Evolutionary conservation across 2,329 filamentous ascomycete species (phyloP).

Genomic region (Fusarium azukiicola): DNA sequence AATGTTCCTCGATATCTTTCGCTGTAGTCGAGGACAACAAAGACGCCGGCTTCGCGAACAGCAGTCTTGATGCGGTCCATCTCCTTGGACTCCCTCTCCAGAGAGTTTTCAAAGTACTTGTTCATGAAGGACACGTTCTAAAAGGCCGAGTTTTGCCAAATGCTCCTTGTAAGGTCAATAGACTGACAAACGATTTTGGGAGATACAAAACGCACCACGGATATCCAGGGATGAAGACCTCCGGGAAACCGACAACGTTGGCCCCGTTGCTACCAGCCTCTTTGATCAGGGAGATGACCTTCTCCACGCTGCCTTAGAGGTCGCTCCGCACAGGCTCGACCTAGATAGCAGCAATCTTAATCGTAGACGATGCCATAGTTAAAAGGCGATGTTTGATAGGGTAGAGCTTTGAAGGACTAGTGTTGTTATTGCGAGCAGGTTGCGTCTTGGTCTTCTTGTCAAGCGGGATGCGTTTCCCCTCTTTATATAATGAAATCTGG

Average conservation of each 20-base stretch:
- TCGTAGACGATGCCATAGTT: conserved; percentile 28
- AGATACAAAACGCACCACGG: conserved; percentile 63
- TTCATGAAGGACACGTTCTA: conserved; percentile 65
- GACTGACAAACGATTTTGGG: background rate
- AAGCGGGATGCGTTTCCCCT: background rate
- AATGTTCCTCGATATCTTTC: conserved; percentile 62
- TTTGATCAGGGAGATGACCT: conserved; percentile 59
- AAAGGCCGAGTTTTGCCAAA: conserved; percentile 53
- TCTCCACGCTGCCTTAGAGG: conserved; percentile 60
- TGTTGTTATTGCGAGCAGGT: background rate
- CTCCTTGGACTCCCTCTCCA: conserved; percentile 63
- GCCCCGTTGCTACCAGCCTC: conserved; percentile 56
- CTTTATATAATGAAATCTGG: background rate
- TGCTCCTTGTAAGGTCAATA: conserved; percentile 50
- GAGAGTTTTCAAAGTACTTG: conserved; percentile 68
- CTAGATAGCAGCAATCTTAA: conserved; percentile 53
- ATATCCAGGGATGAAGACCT: conserved; percentile 69
- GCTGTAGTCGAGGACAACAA: conserved; percentile 66
- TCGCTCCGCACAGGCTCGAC: conserved; percentile 54
- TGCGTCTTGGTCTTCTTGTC: background rate
- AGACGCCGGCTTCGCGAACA: conserved; percentile 68
- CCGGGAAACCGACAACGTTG: conserved; percentile 66
- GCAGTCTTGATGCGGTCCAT: conserved; percentile 68
- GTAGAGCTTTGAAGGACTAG: background rate
- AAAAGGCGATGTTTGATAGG: background rate